A percentile compares a stretch with the other conserved stretches of the same genome.
Evolutionary conservation across 1,139 yeast genomes (phyloP).

Genomic region (Geotrichum aggregatum): DNA sequence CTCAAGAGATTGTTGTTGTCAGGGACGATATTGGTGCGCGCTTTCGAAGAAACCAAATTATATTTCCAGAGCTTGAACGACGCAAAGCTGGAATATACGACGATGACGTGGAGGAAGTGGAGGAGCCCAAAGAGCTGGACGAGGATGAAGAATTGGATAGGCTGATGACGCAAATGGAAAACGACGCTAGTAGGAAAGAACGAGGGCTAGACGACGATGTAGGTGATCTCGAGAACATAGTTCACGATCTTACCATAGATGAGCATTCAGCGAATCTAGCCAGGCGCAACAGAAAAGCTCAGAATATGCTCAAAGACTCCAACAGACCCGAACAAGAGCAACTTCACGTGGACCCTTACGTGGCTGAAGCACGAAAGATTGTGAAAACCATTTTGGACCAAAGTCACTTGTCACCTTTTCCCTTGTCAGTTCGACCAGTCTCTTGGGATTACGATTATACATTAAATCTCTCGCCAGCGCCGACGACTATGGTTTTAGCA

Average conservation of each 20-base stretch:
- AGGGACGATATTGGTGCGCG: conserved; percentile 71
- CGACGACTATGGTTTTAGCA: conserved; percentile 49
- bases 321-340: conserved; percentile 15
- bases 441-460: conserved; percentile 67
- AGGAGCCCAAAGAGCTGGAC: conserved; percentile 21
- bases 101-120: conserved; percentile 28
- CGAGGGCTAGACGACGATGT: conserved; percentile 20
- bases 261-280: conserved; percentile 15
- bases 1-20: conserved; percentile 74
- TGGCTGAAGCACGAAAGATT: conserved; percentile 66
- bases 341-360: conserved; percentile 36
- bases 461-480: conserved; percentile 72
- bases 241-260: conserved; percentile 14
- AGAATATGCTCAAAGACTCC: conserved; percentile 21
- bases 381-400: conserved; percentile 82
- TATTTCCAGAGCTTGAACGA: conserved; percentile 43
- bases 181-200: conserved; percentile 22
- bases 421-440: conserved; percentile 55
- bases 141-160: conserved; percentile 28
- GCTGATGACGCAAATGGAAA: conserved; percentile 2
- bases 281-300: conserved; percentile 22
- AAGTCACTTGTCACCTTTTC: conserved; percentile 80
- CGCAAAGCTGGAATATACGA: conserved; percentile 14
- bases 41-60: conserved; percentile 63
- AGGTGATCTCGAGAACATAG: conserved; percentile 22